A percentile compares a stretch with the other conserved stretches of the same genome.
These are phyloP conservation scores for Paxillus ammoniavirescens DNA, from an alignment of 768 basidiomycete species.

Conservation along the genomic window DNA sequence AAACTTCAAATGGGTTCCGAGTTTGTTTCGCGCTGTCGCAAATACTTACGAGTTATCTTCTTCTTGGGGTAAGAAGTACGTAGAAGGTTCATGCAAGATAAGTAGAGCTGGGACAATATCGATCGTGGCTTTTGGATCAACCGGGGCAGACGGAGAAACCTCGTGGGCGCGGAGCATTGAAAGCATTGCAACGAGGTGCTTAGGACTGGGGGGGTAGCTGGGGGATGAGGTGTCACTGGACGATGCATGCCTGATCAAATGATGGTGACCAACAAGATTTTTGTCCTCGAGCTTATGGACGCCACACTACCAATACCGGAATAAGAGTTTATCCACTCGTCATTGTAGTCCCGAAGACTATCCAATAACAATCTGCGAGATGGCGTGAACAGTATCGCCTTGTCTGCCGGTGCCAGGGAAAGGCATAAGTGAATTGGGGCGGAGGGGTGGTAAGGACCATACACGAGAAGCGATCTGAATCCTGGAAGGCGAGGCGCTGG, in stretches of 20 bases:
- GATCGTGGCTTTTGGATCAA: constrained; percentile 34
- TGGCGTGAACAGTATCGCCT: constrained; percentile 52
- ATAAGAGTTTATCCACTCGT: constrained; percentile 39
- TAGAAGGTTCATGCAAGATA: constrained; percentile 59
- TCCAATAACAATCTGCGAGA: constrained; percentile 44
- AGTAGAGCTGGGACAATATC: constrained; percentile 48
- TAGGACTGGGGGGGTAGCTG: constrained; percentile 65
- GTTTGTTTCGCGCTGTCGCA: background rate
- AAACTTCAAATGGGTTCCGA: constrained; percentile 1
- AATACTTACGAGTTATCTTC: constrained; percentile 23
- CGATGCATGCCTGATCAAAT: constrained; percentile 1
- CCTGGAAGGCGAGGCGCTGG: constrained; percentile 48
- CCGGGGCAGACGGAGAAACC: constrained; percentile 15
- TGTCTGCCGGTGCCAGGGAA: constrained; percentile 38
- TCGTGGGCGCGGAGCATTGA: constrained; percentile 43
- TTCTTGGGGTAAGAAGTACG: constrained; percentile 42
- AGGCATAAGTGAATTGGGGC: constrained; percentile 68
- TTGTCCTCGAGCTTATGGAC: constrained; percentile 41
- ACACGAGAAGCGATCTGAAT: constrained; percentile 59
- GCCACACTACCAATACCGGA: constrained; percentile 39
- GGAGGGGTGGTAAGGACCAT: constrained; percentile 62
- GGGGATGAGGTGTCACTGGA: constrained; percentile 8
- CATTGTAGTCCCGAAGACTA: constrained; percentile 47
- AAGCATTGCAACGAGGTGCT: constrained; percentile 53
- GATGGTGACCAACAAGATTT: constrained; percentile 51